Conservation (phyloP, 148 eudicot species). For the Cornus controversa region DNA sequence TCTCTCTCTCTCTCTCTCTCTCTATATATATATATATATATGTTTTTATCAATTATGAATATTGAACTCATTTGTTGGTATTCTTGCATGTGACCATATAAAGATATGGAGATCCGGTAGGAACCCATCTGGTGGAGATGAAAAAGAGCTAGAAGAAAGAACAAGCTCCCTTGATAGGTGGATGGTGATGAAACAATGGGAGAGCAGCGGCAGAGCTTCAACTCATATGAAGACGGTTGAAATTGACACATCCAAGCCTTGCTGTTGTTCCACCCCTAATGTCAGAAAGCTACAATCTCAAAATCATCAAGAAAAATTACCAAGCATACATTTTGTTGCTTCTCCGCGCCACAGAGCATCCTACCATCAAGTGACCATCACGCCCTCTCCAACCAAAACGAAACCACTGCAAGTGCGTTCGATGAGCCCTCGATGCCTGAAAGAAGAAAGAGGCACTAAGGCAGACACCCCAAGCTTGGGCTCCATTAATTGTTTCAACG, state of each 20-base stretch:
- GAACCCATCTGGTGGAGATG: slow-evolving; percentile 19
- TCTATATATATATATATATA: neutral
- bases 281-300: slow-evolving; percentile 4
- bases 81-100: slow-evolving; percentile 4
- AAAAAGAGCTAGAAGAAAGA: slow-evolving; percentile 36
- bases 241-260: slow-evolving; percentile 41
- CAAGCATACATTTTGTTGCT: slow-evolving; percentile 20
- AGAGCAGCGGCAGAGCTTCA: slow-evolving; percentile 36
- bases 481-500: slow-evolving; percentile 10
- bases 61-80: neutral
- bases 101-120: slow-evolving; percentile 33
- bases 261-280: slow-evolving; percentile 16
- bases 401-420: slow-evolving; percentile 46
- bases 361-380: slow-evolving; percentile 26
- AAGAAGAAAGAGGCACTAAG: slow-evolving; percentile 52
- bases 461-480: slow-evolving; percentile 64
- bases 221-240: slow-evolving; percentile 50
- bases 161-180: slow-evolving; percentile 52
- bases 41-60: neutral
- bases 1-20: slow-evolving; percentile 6
- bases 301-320: slow-evolving; percentile 17
- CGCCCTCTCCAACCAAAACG: slow-evolving; percentile 48
- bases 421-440: slow-evolving; percentile 53
- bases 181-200: slow-evolving; percentile 61
- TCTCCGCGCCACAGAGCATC: slow-evolving; percentile 28